Conservation (phyloP, 2,329 filamentous ascomycete genomes). For the Fusarium secorum region DNA sequence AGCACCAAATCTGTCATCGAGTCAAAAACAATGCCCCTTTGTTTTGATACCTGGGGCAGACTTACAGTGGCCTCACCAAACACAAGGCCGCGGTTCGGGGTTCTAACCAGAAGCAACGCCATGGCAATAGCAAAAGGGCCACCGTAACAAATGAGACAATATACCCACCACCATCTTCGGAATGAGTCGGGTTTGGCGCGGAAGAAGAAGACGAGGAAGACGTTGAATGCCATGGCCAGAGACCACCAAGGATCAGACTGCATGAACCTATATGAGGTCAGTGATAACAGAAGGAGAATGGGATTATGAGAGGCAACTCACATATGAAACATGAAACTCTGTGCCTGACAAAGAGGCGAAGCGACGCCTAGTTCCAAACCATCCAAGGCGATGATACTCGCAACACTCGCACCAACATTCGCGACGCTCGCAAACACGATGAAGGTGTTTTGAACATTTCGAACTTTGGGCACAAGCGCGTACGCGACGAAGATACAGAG, state of each 20-base stretch:
- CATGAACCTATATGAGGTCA: conserved; percentile 67
- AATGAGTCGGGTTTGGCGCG: conserved; percentile 72
- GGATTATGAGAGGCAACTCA: conserved; percentile 51
- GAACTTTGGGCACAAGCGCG: conserved; percentile 57
- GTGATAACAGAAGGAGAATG: conserved; percentile 56
- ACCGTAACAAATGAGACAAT: conserved; percentile 75
- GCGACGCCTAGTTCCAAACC: conserved; percentile 63
- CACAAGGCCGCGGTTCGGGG: conserved; percentile 48
- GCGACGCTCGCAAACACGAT: conserved; percentile 68
- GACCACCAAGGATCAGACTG: conserved; percentile 80
- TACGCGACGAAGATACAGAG: conserved; percentile 62
- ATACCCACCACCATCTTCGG: conserved; percentile 74
- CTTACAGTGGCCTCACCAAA: conserved; percentile 67
- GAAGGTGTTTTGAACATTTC: conserved; percentile 68
- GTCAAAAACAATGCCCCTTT: not conserved
- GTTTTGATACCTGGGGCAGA: not conserved
- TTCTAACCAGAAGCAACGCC: conserved; percentile 66
- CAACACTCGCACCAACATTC: conserved; percentile 67
- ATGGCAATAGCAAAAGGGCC: conserved; percentile 73
- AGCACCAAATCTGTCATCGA: conserved; percentile 65
- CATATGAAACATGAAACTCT: conserved; percentile 71
- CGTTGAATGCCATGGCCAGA: conserved; percentile 83
- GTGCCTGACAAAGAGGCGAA: conserved; percentile 67
- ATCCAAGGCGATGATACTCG: conserved; percentile 74
- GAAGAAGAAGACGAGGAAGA: conserved; percentile 73